phyloP scores from a whole-genome alignment of 345 rosid genomes.

The Eucalyptus microcorys region DNA sequence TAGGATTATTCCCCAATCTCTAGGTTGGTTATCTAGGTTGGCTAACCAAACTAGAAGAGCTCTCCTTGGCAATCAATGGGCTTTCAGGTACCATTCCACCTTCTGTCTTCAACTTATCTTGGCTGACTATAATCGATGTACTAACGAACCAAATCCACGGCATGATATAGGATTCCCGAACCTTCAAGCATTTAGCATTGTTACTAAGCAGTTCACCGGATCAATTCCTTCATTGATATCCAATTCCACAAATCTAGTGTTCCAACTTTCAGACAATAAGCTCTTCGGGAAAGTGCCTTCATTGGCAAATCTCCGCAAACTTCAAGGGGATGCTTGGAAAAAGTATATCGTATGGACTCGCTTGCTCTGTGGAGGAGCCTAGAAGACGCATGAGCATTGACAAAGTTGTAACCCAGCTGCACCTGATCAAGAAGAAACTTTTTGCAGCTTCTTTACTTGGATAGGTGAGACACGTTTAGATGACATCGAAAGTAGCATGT shows the following conservation, averaged over 20 bases:
- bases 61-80: not conserved
- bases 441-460: not conserved
- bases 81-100: slow-evolving; percentile 7
- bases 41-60: not conserved
- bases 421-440: not conserved
- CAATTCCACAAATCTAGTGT: not conserved
- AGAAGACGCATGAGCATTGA: not conserved
- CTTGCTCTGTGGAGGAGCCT: not conserved
- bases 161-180: not conserved
- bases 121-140: not conserved
- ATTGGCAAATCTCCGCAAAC: not conserved
- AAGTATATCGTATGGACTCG: not conserved
- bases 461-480: not conserved
- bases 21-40: not conserved
- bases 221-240: not conserved
- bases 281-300: slow-evolving; percentile 1
- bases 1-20: not conserved
- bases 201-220: not conserved
- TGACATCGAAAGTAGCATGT: not conserved
- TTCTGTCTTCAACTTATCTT: slow-evolving; percentile 10
- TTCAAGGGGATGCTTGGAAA: not conserved
- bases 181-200: not conserved
- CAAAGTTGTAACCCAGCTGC: not conserved
- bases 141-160: not conserved
- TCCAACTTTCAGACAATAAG: not conserved